Evolutionary conservation across 441 rosid species (phyloP).

Genomic region (Populus hybrid): DNA sequence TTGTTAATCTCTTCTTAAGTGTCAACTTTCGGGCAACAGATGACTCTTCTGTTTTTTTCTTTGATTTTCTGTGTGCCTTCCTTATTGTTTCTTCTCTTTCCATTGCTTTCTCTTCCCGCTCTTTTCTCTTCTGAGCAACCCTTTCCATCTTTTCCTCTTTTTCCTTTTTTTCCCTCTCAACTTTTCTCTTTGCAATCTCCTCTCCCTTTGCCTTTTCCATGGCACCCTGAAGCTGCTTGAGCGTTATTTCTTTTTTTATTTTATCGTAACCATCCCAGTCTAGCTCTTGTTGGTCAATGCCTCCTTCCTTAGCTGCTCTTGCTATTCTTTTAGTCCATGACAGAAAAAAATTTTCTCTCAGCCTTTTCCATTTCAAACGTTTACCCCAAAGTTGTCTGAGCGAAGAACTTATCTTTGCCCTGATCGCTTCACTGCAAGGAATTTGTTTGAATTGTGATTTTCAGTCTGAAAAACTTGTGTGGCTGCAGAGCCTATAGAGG

Average conservation of each 20-base stretch:
- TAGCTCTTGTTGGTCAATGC: constrained; percentile 46
- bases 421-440: constrained; percentile 63
- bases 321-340: constrained; percentile 63
- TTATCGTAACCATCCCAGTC: constrained; percentile 76
- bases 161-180: constrained; percentile 40
- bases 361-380: constrained; percentile 48
- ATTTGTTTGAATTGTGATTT: background rate
- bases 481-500: background rate
- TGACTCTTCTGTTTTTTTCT: constrained; percentile 27
- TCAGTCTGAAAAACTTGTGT: background rate
- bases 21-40: constrained; percentile 27
- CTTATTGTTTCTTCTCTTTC: constrained; percentile 33
- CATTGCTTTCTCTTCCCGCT: constrained; percentile 45
- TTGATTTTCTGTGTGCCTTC: constrained; percentile 23
- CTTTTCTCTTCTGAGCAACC: constrained; percentile 44
- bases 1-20: constrained; percentile 57
- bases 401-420: constrained; percentile 64
- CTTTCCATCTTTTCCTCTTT: constrained; percentile 50
- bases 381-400: constrained; percentile 51
- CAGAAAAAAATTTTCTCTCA: constrained; percentile 44
- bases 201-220: constrained; percentile 47
- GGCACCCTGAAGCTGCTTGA: constrained; percentile 39
- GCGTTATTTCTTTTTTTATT: constrained; percentile 45
- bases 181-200: constrained; percentile 42
- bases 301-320: constrained; percentile 70